Evolutionary conservation across 1,284 basidiomycete species (phyloP), one percentile per base, ranked within the genome.

Genomic region (Pseudozyma tsukubaensis): DNA sequence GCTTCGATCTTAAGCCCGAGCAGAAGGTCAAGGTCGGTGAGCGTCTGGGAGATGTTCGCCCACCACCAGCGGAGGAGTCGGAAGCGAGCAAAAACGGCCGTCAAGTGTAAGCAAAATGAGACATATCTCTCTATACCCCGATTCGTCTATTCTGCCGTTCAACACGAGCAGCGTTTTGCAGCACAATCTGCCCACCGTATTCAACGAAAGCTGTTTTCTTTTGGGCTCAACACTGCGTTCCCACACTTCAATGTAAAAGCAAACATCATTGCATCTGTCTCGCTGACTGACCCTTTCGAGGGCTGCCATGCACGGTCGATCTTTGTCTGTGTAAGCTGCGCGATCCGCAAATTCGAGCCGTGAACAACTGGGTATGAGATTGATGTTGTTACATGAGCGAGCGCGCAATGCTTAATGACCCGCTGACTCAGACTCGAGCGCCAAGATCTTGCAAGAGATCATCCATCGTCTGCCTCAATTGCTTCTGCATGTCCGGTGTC

Each of bases 1-100:
- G 90, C 82, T 98, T 97, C 81, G 85, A 87, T 1, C 88, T 96
- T n/a, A 87, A 91, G 76, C 88, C 91, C 0, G 94, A 94, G 2
- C 89, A 96, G 84, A 93, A 92, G 85, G 90, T 98, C 76, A 92
- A 91, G 83, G 93, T 98, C 35, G 96, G 96, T 0, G 87, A 97
- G 86, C 86, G 87, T 18, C 67, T 89, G 48, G 86, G 86, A 7
- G 84, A 85, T 32, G 58, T 84, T 35, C 61, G 61, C 9, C 66
- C 59, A 11, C 59, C 55, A 6, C 42, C 44, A 5, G 32, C 36
- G 24, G 57, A 59, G 13, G 55, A 59, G 49, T 36, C 18, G 1
- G 54, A 65, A 24, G 43, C 21, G 6, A 62, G 48, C 24, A 66
- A 65, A 47, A 60, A 63, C 32, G 71, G 61, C 3, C 57, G 61